Conservation (phyloP, 2,329 filamentous ascomycete genomes). For the Colletotrichum nymphaeae region DNA sequence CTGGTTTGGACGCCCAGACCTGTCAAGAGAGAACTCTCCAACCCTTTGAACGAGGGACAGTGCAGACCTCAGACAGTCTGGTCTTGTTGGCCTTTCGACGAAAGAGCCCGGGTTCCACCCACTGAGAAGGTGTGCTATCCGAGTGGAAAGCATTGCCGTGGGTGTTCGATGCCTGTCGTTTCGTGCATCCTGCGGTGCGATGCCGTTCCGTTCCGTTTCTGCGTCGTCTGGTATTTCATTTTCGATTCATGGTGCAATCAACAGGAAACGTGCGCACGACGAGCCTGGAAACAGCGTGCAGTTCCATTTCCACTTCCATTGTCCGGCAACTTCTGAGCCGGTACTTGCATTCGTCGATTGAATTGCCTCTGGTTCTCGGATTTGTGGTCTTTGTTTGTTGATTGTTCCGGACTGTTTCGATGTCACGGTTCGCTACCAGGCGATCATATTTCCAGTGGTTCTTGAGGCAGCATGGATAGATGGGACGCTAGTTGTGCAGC, state of each 20-base stretch:
- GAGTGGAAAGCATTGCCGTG: slow-evolving; percentile 1
- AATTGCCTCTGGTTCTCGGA: neutral
- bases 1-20: slow-evolving; percentile 30
- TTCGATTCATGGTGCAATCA: slow-evolving; percentile 3
- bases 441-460: neutral
- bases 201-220: slow-evolving; percentile 4
- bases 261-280: slow-evolving; percentile 7
- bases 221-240: neutral
- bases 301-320: neutral
- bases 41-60: neutral
- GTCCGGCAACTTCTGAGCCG: slow-evolving; percentile 5
- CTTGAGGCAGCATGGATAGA: neutral
- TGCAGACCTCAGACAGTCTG: neutral
- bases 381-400: too few species aligned
- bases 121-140: neutral
- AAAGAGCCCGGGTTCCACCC: neutral
- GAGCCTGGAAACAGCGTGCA: neutral
- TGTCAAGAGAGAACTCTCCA: slow-evolving; percentile 4
- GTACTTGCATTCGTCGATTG: neutral
- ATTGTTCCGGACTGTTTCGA: neutral
- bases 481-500: neutral
- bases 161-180: slow-evolving; percentile 7
- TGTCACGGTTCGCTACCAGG: slow-evolving; percentile 1
- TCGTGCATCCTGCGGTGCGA: slow-evolving; percentile 15
- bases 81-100: neutral